These are phyloP conservation scores for Saturnispora saitoi DNA, from an alignment of 805 yeast species.

Conservation along the genomic window DNA sequence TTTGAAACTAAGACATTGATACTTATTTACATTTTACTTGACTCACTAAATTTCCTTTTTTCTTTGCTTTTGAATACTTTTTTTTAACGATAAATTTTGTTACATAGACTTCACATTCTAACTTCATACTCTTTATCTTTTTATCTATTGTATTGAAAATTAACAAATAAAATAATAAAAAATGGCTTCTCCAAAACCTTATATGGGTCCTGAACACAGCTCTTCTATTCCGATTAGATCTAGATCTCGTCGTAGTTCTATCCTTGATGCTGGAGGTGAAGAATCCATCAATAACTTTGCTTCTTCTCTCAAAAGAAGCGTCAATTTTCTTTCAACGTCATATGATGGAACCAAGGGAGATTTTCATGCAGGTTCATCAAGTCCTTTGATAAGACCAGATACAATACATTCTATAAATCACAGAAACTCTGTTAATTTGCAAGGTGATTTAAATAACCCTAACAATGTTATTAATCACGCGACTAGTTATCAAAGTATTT, in stretches of 20 bases:
- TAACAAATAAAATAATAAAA: background rate
- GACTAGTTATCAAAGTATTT: background rate
- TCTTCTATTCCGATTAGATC: slow-evolving; percentile 5
- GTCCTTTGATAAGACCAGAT: background rate
- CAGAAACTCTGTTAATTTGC: background rate
- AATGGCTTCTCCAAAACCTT: background rate
- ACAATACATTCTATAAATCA: background rate
- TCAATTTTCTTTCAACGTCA: slow-evolving; percentile 24
- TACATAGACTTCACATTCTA: too few species aligned
- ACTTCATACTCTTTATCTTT: background rate
- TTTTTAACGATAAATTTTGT: too few species aligned
- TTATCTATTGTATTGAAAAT: background rate
- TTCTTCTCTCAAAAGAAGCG: slow-evolving; percentile 26
- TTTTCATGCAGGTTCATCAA: background rate
- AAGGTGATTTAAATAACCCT: background rate
- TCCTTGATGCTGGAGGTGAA: slow-evolving; percentile 31
- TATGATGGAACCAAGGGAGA: slow-evolving; percentile 8
- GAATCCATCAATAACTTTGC: slow-evolving; percentile 32
- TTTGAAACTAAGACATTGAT: too few species aligned
- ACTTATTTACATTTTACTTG: too few species aligned
- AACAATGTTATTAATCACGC: background rate
- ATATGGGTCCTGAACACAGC: background rate
- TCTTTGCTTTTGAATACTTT: too few species aligned
- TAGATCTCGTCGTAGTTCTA: slow-evolving; percentile 25
- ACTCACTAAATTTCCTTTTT: too few species aligned